These are phyloP conservation scores for Rhynchosporium graminicola DNA, from an alignment of 2,329 filamentous ascomycete genomes.

Conservation along the genomic window DNA sequence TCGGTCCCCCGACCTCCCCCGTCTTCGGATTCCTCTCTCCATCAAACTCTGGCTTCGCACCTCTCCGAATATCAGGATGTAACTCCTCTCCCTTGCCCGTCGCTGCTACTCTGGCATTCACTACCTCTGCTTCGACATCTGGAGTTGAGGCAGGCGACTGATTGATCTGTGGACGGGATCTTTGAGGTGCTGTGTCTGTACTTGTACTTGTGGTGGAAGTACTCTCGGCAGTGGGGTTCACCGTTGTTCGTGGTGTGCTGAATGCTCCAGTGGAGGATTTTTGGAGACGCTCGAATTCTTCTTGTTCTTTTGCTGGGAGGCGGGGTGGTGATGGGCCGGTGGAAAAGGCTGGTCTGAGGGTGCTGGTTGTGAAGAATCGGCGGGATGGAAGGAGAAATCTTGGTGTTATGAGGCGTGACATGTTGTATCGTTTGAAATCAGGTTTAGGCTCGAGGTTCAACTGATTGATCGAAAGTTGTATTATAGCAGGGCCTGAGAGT, in stretches of 20 bases:
- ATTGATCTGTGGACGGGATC: slow-evolving; percentile 47
- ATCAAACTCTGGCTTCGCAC: slow-evolving; percentile 87
- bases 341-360: slow-evolving; percentile 44
- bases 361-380: slow-evolving; percentile 36
- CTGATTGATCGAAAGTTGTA: too few species aligned
- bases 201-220: slow-evolving; percentile 14
- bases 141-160: slow-evolving; percentile 45
- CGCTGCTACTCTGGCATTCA: slow-evolving; percentile 50
- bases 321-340: slow-evolving; percentile 74
- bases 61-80: slow-evolving; percentile 71
- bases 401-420: slow-evolving; percentile 36
- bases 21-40: slow-evolving; percentile 92
- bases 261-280: slow-evolving; percentile 73
- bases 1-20: slow-evolving; percentile 92
- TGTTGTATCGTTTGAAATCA: slow-evolving; percentile 14
- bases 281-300: slow-evolving; percentile 86
- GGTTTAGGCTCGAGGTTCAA: too few species aligned
- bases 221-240: slow-evolving; percentile 29
- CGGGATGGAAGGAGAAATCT: slow-evolving; percentile 35
- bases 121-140: slow-evolving; percentile 33
- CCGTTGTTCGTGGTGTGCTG: slow-evolving; percentile 56
- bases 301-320: slow-evolving; percentile 85
- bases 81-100: slow-evolving; percentile 63
- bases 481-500: not conserved
- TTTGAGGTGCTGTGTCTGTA: slow-evolving; percentile 10